These are phyloP conservation scores for Penicillium sp. DNA, from an alignment of 2,329 filamentous ascomycete species.

Conservation along the genomic window DNA sequence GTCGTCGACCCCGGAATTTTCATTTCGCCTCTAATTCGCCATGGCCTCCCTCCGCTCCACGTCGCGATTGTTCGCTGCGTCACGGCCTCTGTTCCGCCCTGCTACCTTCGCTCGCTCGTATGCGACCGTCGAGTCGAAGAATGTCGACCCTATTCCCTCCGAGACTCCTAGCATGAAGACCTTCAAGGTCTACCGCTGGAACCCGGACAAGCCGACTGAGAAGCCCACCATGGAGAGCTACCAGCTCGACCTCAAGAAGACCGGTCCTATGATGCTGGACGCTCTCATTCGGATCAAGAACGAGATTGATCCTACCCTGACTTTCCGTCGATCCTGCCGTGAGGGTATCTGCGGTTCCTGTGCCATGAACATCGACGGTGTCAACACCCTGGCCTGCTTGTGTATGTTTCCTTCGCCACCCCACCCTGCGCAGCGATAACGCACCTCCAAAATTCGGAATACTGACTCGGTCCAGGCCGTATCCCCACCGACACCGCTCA, in stretches of 20 bases:
- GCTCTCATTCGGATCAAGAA: slow-evolving; percentile 98
- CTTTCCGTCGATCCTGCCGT: slow-evolving; percentile 91
- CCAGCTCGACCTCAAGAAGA: slow-evolving; percentile 96
- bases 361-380: slow-evolving; percentile 99
- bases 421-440: background rate
- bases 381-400: slow-evolving; percentile 95
- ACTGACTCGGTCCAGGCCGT: slow-evolving; percentile 62
- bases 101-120: slow-evolving; percentile 44
- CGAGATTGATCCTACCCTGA: slow-evolving; percentile 93
- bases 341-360: slow-evolving; percentile 99
- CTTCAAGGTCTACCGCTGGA: slow-evolving; percentile 99
- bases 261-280: slow-evolving; percentile 96
- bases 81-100: slow-evolving; percentile 44
- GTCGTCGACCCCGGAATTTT: slow-evolving; percentile 11
- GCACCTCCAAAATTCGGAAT: background rate
- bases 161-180: slow-evolving; percentile 72
- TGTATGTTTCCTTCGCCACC: slow-evolving; percentile 61
- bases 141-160: slow-evolving; percentile 56
- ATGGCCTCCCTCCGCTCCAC: slow-evolving; percentile 52
- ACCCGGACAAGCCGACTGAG: slow-evolving; percentile 83
- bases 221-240: slow-evolving; percentile 97
- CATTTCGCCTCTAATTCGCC: slow-evolving; percentile 19
- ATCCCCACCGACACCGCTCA: slow-evolving; percentile 79
- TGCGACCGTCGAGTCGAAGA: slow-evolving; percentile 54
- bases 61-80: slow-evolving; percentile 44